Base-by-base conservation (phyloP, 202 grass and related monocot species). In the Elaeis oleifera region DNA sequence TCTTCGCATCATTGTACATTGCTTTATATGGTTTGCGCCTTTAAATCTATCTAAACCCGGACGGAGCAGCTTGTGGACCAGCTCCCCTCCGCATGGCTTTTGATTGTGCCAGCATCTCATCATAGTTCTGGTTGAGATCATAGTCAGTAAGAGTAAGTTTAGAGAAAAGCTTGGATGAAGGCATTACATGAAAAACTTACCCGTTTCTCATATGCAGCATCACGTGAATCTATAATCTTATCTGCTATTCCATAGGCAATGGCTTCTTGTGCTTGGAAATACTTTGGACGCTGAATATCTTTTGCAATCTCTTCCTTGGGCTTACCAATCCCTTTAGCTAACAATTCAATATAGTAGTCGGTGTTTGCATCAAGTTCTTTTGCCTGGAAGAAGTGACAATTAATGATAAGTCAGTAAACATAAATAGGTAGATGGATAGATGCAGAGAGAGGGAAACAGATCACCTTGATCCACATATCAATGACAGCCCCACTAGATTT, bases 381-480 rank as follows among this genome's bases (percentile, higher is more conserved):
- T 72, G 81, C 87, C 87, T 96, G 73, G 49, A n/a, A 49, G 66
- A 71, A 14, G 31, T 0, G 18, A 61, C 29, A 24, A 31, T 25
- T 53, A 49, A 69, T 71, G 22, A 84, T 23, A 17, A 58, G n/a
- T 16, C 17, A 3, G 21, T 22, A 15, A 19, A 11, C 53, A 56
- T 36, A 39, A 51, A 52, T 49, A 66, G 4, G 23, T 16, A 44
- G 55, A 59, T 60, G 55, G 5, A 26, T 54, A 25, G 14, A 59
- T 74, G 5, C 44, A 22, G 21, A 18, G 36, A 18, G 52, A 58
- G 21, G 11, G 13, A 61, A 5, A 8, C 0, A 16, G n/a, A 66
- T 67, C 13, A 96, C 87, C 87, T 91, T 90, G 51, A 81, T 79
- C 91, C 91, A 96, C 91, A 96, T 85, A 63, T 96, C 91, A 39